Evolutionary conservation across 352 stramenopile species (phyloP), one percentile per base, ranked within the genome.

Genomic region (Pythium rishiriense): DNA sequence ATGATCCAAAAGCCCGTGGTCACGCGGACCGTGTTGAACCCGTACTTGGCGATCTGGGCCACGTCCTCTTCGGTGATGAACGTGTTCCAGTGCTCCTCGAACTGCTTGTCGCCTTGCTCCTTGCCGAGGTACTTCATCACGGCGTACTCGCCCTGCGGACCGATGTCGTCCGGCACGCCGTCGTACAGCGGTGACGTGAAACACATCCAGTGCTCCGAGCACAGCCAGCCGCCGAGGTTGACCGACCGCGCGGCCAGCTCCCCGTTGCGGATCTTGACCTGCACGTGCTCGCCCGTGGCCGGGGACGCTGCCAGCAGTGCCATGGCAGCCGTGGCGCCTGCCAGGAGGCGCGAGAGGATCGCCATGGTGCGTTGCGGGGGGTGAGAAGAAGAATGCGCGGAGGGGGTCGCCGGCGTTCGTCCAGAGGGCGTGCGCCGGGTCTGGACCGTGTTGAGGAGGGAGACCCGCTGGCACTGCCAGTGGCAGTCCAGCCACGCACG

Each of bases 161-260:
- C 62, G 17, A 83, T 59, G 43, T 72, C 90, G 76, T n/a, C 66
- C 75, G 68, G 64, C 26, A 88, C 74, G 43, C 84, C 83, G 21
- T 78, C 80, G 79, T 96, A 96, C 53, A 97, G 87, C 21, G 74
- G 83, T 4, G 82, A 81, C 12, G 81, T 77, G 54, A 71, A 79
- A 25, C 78, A 90, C 74, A 97, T 93, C 73, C 85, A 94, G 62
- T 83, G 70, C 69, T 97, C 88, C 25, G 79, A 57, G 4, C 96
- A 62, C 14, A 96, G 75, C 88, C 88, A 97, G 50, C 87, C 84
- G 21, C 87, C 88, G 29, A 95, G 70, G 69, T 97, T 97, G 28
- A 89, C 80, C 7, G 85, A 87, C 9, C 81, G 77, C 59, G 64
- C 71, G 6, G 66, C 66, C 1, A 83, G 35, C 26, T 81, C 68